Evolutionary conservation across 2,329 filamentous ascomycete genomes (phyloP).

Genomic region (Drechslerella coelobrocha): DNA sequence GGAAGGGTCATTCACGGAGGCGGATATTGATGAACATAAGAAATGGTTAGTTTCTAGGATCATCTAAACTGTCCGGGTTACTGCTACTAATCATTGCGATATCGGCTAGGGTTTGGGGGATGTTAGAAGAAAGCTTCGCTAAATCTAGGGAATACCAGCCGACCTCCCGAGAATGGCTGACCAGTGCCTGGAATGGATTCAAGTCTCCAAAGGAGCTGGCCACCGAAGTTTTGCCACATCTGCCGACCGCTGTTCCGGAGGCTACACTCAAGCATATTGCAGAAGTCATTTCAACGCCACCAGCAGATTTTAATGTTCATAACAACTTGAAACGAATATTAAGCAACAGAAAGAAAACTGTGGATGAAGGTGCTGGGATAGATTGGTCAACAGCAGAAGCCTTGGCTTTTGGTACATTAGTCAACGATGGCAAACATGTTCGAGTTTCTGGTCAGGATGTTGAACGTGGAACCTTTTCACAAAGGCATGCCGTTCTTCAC

Average conservation of each 20-base stretch:
- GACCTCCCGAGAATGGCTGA: slow-evolving; percentile 96
- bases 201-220: slow-evolving; percentile 98
- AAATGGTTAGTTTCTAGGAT: slow-evolving; percentile 69
- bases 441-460: slow-evolving; percentile 96
- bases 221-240: slow-evolving; percentile 89
- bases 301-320: slow-evolving; percentile 87
- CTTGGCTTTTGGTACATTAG: slow-evolving; percentile 88
- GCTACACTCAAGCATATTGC: slow-evolving; percentile 81
- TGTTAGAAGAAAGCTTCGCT: slow-evolving; percentile 96
- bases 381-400: slow-evolving; percentile 98
- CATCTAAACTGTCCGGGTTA: neutral
- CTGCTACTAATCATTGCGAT: neutral
- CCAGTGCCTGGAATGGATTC: slow-evolving; percentile 98
- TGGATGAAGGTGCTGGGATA: slow-evolving; percentile 89
- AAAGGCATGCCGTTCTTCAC: slow-evolving; percentile 95
- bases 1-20: slow-evolving; percentile 94
- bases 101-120: slow-evolving; percentile 76
- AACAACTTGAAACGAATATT: slow-evolving; percentile 98
- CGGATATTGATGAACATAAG: slow-evolving; percentile 98
- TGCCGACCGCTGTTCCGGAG: slow-evolving; percentile 78
- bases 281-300: slow-evolving; percentile 75
- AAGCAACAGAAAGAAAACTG: slow-evolving; percentile 79
- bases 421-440: slow-evolving; percentile 92
- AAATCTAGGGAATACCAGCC: slow-evolving; percentile 98
- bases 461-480: slow-evolving; percentile 98